phyloP scores from a whole-genome alignment of 2,329 filamentous ascomycete genomes.

The Penicillium digitatum region DNA sequence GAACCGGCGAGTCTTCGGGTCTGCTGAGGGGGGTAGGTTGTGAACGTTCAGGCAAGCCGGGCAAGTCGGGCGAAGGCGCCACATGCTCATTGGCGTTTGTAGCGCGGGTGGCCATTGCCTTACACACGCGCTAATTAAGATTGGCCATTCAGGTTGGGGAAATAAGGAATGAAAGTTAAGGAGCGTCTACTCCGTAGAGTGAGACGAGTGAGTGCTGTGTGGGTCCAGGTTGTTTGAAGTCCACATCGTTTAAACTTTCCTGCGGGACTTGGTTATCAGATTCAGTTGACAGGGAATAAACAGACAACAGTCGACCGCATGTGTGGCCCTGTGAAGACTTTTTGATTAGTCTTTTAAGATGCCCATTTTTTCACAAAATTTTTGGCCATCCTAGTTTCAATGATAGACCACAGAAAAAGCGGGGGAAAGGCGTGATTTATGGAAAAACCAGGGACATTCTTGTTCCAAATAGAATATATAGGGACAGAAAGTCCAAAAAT shows the following conservation, averaged over 20 bases:
- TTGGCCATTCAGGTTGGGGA: conserved; percentile 27
- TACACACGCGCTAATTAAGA: conserved; percentile 21
- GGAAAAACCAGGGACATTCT: neutral
- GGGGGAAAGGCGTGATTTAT: too few species aligned
- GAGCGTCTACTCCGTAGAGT: neutral
- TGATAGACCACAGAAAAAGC: too few species aligned
- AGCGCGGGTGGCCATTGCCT: conserved; percentile 36
- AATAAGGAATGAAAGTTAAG: neutral
- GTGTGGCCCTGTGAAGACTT: too few species aligned
- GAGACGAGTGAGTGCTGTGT: neutral
- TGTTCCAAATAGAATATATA: neutral
- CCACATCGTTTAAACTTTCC: conserved; percentile 1
- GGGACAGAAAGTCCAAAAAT: neutral
- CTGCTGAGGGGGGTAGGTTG: conserved; percentile 15
- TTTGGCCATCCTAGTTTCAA: too few species aligned
- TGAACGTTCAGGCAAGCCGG: conserved; percentile 2
- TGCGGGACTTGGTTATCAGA: neutral
- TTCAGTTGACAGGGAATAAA: neutral
- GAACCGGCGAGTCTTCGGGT: conserved; percentile 27
- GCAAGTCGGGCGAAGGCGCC: conserved; percentile 20
- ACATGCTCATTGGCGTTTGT: conserved; percentile 19
- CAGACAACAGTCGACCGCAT: neutral
- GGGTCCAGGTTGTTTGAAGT: neutral
- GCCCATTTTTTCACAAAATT: too few species aligned
- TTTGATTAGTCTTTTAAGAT: too few species aligned